Base-by-base conservation (phyloP, 2,329 filamentous ascomycete genomes). In the Hysterium pulicare region DNA sequence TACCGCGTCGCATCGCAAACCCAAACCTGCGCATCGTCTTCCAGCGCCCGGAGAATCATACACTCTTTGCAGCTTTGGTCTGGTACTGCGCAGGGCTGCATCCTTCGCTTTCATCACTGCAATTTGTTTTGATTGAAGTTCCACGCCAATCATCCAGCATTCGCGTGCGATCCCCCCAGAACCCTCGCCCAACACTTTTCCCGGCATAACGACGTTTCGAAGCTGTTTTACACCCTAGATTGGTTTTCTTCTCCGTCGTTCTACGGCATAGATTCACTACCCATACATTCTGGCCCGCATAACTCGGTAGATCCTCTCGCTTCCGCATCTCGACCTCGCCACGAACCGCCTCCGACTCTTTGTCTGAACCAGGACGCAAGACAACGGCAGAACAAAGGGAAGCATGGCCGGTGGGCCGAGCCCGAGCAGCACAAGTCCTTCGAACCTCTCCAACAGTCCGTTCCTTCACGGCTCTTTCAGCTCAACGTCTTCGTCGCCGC, bases 351-450 rank as follows among this genome's bases (percentile, higher is more conserved):
- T 38, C 48, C 50, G 45, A 31, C 50, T 55, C 62, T 66, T 65
- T 65, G 62, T 66, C 53, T 47, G 44, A 37, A 46, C 36, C 41
- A 56, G 57, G 40, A 36, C 54, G 49, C 46, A 49, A 52, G 42
- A 57, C 48, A 57, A 48, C 54, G 44, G 46, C 46, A 50, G 53
- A 49, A 65, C 62, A 61, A 62, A 63, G 59, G 51, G 58, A 57
- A 54, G 44, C 45, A 68, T 68, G 64, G 62, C 64, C 62, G 57
- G 55, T 58, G 61, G 62, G 59, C 66, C 65, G 52, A 69, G 66
- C 58, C 65, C 66, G 47, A 68, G 57, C 58, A 67, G 62, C 54
- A 67, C 64, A 42, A 68, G 65, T 57, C 66, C 67, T 45, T 63
- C 62, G 40, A 64, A 62, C 47, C 53, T 67, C 33, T 64, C 61